Evolutionary conservation across 2,329 filamentous ascomycete species (phyloP), one percentile per base, ranked within the genome.

Genomic region (Samsoniella hepiali): DNA sequence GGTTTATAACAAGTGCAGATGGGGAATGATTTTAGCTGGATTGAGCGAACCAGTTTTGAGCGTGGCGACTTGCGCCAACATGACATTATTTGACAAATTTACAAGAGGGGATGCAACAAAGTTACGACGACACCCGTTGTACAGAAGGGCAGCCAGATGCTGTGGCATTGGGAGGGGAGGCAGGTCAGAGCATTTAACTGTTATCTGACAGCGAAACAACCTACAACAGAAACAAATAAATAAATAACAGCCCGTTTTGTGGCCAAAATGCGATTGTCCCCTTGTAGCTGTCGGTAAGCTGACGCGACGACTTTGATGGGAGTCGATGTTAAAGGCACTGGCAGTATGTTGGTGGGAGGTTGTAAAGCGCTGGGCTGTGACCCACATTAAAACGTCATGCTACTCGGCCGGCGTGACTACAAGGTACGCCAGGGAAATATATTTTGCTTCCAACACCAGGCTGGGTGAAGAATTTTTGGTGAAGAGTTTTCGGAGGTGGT

Each of bases 41-140:
- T 51, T 49, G 45, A 60, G 57, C 57, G 57, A 60, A 50, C 22
- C 57, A 42, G 57, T 29, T 45, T 61, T 54, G 38, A 61, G 58
- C 58, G 49, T 44, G 58, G 58, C 58, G n/a, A 54, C 38, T 61
- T 61, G 38, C 29, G 58, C 58, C 58, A 22, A 54, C 38, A 58
- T 58, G 56, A 49, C 9, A 54, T 61, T 61, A 45, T 54, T 61
- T 61, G 38, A 61, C 58, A 54, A 36, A 54, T 45, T 61, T 61
- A 61, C 49, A 27, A 51, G 32, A 9, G 53, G 36, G 34, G 60
- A 58, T 31, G 42, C 51, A 44, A 57, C 11, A 17, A 63, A 49
- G 42, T 32, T 44, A 58, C 45, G 60, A 58, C 42, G n/a, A 63
- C 58, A 63, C 53, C 45, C 60, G 60, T 63, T 56, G 60, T 58